Evolutionary conservation across 768 basidiomycete species (phyloP).

Genomic region (Mycena kentingensis): DNA sequence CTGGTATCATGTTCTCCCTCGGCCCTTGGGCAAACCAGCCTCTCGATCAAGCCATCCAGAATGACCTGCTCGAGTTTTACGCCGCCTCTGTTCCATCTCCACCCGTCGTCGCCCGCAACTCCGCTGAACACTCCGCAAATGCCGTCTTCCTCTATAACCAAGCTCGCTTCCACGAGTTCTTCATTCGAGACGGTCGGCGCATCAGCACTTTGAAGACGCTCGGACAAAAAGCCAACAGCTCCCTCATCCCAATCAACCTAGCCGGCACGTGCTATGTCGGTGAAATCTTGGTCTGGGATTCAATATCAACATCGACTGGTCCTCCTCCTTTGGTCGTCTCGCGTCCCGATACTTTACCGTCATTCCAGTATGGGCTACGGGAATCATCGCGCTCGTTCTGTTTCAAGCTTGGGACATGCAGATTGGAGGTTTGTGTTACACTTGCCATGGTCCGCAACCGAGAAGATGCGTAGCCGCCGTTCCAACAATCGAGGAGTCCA

Average conservation of each 20-base stretch:
- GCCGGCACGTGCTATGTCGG: slow-evolving; percentile 9
- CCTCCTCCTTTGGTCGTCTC: slow-evolving; percentile 67
- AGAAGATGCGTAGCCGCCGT: slow-evolving; percentile 36
- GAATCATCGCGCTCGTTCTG: slow-evolving; percentile 61
- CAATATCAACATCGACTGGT: slow-evolving; percentile 66
- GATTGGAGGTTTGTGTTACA: slow-evolving; percentile 33
- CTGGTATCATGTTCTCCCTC: neutral
- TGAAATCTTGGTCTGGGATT: slow-evolving; percentile 35
- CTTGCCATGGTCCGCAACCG: neutral
- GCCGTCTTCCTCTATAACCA: neutral
- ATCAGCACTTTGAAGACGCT: slow-evolving; percentile 2
- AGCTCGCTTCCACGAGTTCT: neutral
- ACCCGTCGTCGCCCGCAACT: neutral
- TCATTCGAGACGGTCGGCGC: too few species aligned
- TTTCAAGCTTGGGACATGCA: slow-evolving; percentile 49
- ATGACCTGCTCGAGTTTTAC: neutral
- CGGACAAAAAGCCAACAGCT: neutral
- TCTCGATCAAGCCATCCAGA: neutral
- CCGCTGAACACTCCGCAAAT: neutral
- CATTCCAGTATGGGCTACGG: slow-evolving; percentile 71
- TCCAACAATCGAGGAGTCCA: slow-evolving; percentile 52
- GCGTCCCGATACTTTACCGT: slow-evolving; percentile 76
- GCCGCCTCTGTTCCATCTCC: neutral
- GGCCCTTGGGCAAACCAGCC: neutral
- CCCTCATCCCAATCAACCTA: slow-evolving; percentile 6